Evolutionary conservation across 2,329 filamentous ascomycete genomes (phyloP).

Genomic region (Albifimbria verrucaria): DNA sequence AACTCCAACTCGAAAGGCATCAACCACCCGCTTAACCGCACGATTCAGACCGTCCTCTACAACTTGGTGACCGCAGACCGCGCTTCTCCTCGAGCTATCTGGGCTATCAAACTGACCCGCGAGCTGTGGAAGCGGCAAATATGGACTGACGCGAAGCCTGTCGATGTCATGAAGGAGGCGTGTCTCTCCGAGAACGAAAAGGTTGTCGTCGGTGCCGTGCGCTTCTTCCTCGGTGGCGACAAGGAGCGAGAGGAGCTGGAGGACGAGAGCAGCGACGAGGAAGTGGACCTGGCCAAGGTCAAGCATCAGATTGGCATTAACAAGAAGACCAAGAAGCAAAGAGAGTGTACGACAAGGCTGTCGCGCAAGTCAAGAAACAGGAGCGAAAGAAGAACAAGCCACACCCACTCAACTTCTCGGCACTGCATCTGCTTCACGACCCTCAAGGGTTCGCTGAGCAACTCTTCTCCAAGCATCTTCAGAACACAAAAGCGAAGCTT

Average conservation of each 20-base stretch:
- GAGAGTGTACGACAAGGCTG: slow-evolving; percentile 74
- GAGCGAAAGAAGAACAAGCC: slow-evolving; percentile 87
- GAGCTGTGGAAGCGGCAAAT: slow-evolving; percentile 96
- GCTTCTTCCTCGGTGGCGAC: slow-evolving; percentile 94
- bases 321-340: slow-evolving; percentile 92
- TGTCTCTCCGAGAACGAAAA: slow-evolving; percentile 89
- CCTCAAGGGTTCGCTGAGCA: slow-evolving; percentile 90
- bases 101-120: slow-evolving; percentile 92
- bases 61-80: slow-evolving; percentile 87
- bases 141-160: slow-evolving; percentile 90
- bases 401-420: slow-evolving; percentile 91
- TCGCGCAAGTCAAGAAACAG: slow-evolving; percentile 75
- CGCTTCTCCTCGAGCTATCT: slow-evolving; percentile 80
- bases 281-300: slow-evolving; percentile 73
- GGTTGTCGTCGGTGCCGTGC: slow-evolving; percentile 79
- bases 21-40: slow-evolving; percentile 91
- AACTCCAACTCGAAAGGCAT: slow-evolving; percentile 81
- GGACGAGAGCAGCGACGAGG: slow-evolving; percentile 82
- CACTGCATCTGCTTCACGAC: slow-evolving; percentile 88
- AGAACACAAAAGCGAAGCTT: slow-evolving; percentile 80
- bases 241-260: slow-evolving; percentile 92
- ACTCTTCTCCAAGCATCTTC: slow-evolving; percentile 86
- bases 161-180: slow-evolving; percentile 98
- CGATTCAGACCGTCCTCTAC: slow-evolving; percentile 88
- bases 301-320: slow-evolving; percentile 87